Percentiles rank a stretch among this genome's conserved stretches.
These are phyloP conservation scores for Monilinia laxa DNA, from an alignment of 2,329 filamentous ascomycete genomes.

Conservation along the genomic window DNA sequence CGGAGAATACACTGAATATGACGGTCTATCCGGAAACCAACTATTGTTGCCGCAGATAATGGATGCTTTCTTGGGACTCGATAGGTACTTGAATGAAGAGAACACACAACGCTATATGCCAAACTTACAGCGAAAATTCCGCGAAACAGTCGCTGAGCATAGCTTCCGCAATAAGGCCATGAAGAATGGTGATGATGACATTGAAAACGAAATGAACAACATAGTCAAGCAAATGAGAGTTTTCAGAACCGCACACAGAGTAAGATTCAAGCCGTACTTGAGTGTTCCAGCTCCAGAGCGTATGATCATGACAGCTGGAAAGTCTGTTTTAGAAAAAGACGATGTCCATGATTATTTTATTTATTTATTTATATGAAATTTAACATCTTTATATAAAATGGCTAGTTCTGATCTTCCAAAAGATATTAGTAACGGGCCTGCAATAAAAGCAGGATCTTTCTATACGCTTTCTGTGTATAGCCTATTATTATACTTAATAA, in stretches of 20 bases:
- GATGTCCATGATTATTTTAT: slow-evolving; percentile 21
- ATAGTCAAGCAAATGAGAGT: slow-evolving; percentile 41
- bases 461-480: too few relatives aligned
- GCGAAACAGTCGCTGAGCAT: slow-evolving; percentile 12
- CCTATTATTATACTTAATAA: too few relatives aligned
- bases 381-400: too few relatives aligned
- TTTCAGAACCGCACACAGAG: slow-evolving; percentile 40
- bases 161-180: slow-evolving; percentile 16
- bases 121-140: slow-evolving; percentile 15
- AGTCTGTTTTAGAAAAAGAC: slow-evolving; percentile 26
- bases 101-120: slow-evolving; percentile 25
- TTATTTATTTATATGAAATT: too few relatives aligned
- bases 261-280: slow-evolving; percentile 38
- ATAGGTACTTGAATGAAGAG: slow-evolving; percentile 37
- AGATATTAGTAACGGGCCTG: too few relatives aligned
- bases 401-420: too few relatives aligned
- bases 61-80: slow-evolving; percentile 43
- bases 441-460: too few relatives aligned
- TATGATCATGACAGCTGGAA: slow-evolving; percentile 43
- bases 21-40: slow-evolving; percentile 43
- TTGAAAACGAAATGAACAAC: slow-evolving; percentile 34
- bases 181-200: slow-evolving; percentile 30
- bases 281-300: slow-evolving; percentile 40
- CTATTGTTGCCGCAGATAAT: slow-evolving; percentile 41
- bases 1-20: slow-evolving; percentile 38